A percentile compares a stretch with the other conserved stretches of the same genome.
These are phyloP conservation scores for Penicillium cosmopolitanum DNA, from an alignment of 495 filamentous ascomycete species.

Conservation along the genomic window DNA sequence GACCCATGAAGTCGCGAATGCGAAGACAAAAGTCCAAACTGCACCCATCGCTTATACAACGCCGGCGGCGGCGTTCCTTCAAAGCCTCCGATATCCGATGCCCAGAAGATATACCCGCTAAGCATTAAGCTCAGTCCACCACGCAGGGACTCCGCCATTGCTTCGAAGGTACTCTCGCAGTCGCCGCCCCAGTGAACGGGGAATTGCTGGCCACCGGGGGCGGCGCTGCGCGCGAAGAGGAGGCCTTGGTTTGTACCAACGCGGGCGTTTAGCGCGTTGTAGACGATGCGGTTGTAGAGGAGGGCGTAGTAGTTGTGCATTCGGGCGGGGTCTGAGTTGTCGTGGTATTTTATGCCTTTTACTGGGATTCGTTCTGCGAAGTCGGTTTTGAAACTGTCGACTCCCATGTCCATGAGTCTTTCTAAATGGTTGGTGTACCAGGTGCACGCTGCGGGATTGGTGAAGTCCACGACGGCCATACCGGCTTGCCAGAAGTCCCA, in stretches of 20 bases:
- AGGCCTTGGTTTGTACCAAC: constrained; percentile 62
- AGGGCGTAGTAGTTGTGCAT: constrained; percentile 81
- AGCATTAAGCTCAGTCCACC: constrained; percentile 70
- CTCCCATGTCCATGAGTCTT: constrained; percentile 63
- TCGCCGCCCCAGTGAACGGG: constrained; percentile 70
- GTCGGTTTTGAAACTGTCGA: constrained; percentile 75
- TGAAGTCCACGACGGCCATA: constrained; percentile 76
- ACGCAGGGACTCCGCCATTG: constrained; percentile 72
- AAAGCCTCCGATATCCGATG: constrained; percentile 73
- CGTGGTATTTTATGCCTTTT: constrained; percentile 61
- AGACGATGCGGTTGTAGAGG: constrained; percentile 71
- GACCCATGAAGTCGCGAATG: constrained; percentile 69
- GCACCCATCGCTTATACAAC: constrained; percentile 79
- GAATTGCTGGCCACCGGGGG: constrained; percentile 69
- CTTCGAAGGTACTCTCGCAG: constrained; percentile 72
- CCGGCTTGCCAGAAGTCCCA: constrained; percentile 77
- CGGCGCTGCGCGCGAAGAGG: constrained; percentile 68
- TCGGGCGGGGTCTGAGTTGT: constrained; percentile 57
- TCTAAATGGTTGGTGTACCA: constrained; percentile 65
- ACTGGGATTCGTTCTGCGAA: constrained; percentile 73
- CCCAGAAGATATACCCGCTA: constrained; percentile 71
- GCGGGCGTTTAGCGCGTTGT: constrained; percentile 61
- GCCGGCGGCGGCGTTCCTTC: constrained; percentile 68
- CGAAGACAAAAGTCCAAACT: constrained; percentile 68
- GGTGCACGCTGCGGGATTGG: constrained; percentile 64